phyloP scores from a whole-genome alignment of 306 rosid genomes.

The Pyrus communis region DNA sequence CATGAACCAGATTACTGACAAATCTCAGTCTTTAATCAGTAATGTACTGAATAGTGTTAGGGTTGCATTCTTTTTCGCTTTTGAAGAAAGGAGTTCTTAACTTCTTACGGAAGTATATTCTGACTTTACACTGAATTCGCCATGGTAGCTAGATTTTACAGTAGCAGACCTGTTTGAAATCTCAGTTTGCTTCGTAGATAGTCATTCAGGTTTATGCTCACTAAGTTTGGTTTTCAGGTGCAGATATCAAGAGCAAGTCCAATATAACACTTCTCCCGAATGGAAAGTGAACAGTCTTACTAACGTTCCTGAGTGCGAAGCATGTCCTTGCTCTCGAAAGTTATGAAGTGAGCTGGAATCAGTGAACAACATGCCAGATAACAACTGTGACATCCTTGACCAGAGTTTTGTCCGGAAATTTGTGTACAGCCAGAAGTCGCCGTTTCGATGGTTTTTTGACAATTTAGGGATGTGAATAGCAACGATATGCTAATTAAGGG shows the following conservation, averaged over 20 bases:
- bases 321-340: constrained; percentile 18
- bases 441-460: constrained; percentile 24
- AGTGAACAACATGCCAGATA: constrained; percentile 1
- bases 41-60: not conserved
- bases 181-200: not conserved
- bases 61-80: not conserved
- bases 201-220: not conserved
- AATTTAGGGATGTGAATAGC: constrained; percentile 44
- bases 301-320: constrained; percentile 14
- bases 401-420: constrained; percentile 22
- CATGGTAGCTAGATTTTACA: not conserved
- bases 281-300: constrained; percentile 6
- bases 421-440: constrained; percentile 26
- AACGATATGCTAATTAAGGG: constrained; percentile 23
- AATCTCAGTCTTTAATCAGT: not conserved
- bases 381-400: constrained; percentile 24
- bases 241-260: constrained; percentile 78
- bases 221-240: constrained; percentile 21
- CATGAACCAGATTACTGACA: not conserved
- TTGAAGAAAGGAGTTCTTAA: not conserved
- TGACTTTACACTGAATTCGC: not conserved
- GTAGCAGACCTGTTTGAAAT: not conserved
- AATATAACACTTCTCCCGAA: constrained; percentile 24
- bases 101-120: too few species aligned
- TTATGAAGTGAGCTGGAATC: constrained; percentile 21